Evolutionary conservation across 345 rosid species (phyloP).

Genomic region (Clausena lansium): DNA sequence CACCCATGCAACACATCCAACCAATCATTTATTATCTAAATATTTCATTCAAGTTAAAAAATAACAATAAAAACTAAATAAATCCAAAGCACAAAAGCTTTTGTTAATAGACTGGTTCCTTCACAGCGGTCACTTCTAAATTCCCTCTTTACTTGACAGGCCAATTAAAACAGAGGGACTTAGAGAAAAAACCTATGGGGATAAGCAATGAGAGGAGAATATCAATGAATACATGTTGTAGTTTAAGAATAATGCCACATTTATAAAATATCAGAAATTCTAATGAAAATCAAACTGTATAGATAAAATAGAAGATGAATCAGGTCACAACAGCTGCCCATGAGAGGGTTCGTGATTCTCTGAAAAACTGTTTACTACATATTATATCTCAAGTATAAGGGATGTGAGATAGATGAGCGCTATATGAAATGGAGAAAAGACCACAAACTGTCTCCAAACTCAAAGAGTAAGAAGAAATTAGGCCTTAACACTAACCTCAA

Average conservation of each 20-base stretch:
- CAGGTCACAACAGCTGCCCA: not conserved
- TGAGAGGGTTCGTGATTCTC: not conserved
- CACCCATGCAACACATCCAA: slow-evolving; percentile 6
- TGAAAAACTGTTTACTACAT: not conserved
- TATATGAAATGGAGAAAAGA: not conserved
- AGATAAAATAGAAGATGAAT: not conserved
- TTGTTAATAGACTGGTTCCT: not conserved
- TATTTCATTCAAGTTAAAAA: not conserved
- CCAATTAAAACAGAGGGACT: not conserved
- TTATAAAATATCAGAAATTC: not conserved
- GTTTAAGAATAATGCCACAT: not conserved
- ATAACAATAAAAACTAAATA: not conserved
- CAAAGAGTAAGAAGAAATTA: slow-evolving; percentile 7
- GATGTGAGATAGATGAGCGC: not conserved
- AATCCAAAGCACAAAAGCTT: not conserved
- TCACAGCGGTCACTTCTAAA: not conserved
- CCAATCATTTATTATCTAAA: not conserved
- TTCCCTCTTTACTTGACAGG: not conserved
- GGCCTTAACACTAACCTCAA: slow-evolving; percentile 60
- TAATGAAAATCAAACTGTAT: not conserved
- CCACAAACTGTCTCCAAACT: slow-evolving; percentile 6
- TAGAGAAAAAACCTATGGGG: not conserved
- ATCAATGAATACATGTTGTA: not conserved
- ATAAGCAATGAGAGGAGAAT: not conserved
- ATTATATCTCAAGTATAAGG: not conserved